Base-by-base conservation (phyloP, 176 grass and related monocot genomes). In the Pontederia crassipes region DNA sequence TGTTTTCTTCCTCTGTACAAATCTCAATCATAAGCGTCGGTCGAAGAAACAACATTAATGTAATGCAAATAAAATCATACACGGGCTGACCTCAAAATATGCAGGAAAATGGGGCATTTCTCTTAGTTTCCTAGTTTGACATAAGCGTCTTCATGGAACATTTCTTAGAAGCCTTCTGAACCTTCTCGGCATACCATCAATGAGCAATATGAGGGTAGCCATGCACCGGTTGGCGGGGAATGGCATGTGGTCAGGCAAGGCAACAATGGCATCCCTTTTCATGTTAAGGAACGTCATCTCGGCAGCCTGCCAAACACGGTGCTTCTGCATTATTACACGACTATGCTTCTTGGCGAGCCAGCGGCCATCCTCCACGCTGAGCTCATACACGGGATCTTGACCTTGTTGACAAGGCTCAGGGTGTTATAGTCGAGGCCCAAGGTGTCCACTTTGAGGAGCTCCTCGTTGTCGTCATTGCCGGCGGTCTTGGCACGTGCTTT, bases 151-250 rank as follows among this genome's bases (percentile, higher is more conserved):
- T 89, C 52, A 69, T 79, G 3, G 77, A 58, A 26, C 75, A 74
- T 29, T 86, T 85, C 62, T 80, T 80, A 55, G 85, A 76, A 55
- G 85, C 85, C 28, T 95, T 82, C 35, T 63, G 70, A 29, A 95
- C 77, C 8, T 86, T 80, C 18, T 89, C 90, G 49, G 68, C 62
- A 57, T 89, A 95, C 90, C 90, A 75, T 95, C 90, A 74, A 95
- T 89, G 53, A 82, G 89, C 45, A 85, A 79, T 18, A 85, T 95
- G 32, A 89, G 85, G 48, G 82, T 89, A 29, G 82, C 85, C 90
- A 95, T 95, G 74, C 73, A 89, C 20, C 74, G 75, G 71, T 86
- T 89, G 17, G 71, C 74, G n/a, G 90, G 89, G 79, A 95, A 95
- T 9, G 85, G 85, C 18, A 82, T 68, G 57, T 89, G 78, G 76